Base-by-base conservation (phyloP, 257 asterid species). In the Solanum pimpinellifolium region DNA sequence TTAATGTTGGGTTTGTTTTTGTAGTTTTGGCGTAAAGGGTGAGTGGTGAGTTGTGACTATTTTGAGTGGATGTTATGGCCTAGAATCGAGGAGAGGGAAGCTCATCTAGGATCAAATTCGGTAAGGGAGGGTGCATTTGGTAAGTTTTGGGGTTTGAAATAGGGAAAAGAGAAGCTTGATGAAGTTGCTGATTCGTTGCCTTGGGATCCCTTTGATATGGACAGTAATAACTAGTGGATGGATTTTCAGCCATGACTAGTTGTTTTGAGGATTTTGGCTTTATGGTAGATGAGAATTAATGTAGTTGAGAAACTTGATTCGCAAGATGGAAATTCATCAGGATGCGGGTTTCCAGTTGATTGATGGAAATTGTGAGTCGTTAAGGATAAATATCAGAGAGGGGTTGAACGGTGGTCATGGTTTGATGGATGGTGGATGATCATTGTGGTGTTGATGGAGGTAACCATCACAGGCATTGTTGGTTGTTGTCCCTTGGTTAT, bases 401-500 rank as follows among this genome's bases (percentile, higher is more conserved):
- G 91, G 85, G 10, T 87, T 87, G 33, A 75, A 52, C 27, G 90
- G 65, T 59, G 89, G 83, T 60, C 80, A 76, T 56, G 27, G 83
- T 78, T 27, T 70, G 69, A 86, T 70, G 52, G 91, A 86, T 77
- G 88, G 35, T 75, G 77, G 83, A 86, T 59, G 89, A 73, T 85
- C 75, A 23, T 33, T 33, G 5, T 87, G 87, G 59, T 49, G 47
- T 47, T 27, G 90, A 82, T 75, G 93, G 89, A 86, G 92, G 91
- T 85, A 90, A 76, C 94, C 93, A 47, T 47, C 0, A 18, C 20
- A 47, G 37, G 6, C 37, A 1, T 35, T 95, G 75, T 86, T 49
- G 59, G 8, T 49, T 88, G 39, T 91, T 87, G 82, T 93, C 93
- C 88, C 93, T 95, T 85, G 86, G 91, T 86, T 90, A 92, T 91